Evolutionary conservation across 1,284 basidiomycete species (phyloP), one percentile per base, ranked within the genome.

Genomic region (Ustilago sp.): DNA sequence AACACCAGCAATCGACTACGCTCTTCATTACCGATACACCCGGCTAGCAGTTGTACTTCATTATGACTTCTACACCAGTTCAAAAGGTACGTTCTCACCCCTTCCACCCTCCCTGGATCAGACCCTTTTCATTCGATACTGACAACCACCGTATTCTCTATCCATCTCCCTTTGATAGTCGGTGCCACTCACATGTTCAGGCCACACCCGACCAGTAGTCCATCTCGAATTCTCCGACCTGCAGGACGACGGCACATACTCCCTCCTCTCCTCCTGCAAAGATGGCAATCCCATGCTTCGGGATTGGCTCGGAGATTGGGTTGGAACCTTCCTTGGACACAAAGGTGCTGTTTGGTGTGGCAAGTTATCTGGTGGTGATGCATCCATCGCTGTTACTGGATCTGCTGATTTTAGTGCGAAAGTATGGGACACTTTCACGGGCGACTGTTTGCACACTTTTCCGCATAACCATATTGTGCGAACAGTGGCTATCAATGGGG

Each of bases 271-370:
- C 2, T 80, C 78, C 34, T 86, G 84, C 80, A 86, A 86, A 52
- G 84, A 86, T 43, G 83, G 84, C 45, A 86, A 85, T 57, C 84
- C 84, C 0, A 86, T 86, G 84, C 77, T 81, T 43, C 59, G 77
- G 9, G 77, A 82, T 68, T 87, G 86, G 86, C 70, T 94, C 58
- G 96, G 96, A 34, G 96, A 99, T 87, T 99, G 96, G 96, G 93
- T 98, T 82, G 96, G 96, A 28, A 98, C 96, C 7, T 99, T 99
- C 87, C 89, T 98, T 17, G 95, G 89, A 87, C 96, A 99, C 88
- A 99, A 99, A 87, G 96, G 96, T 71, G 97, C 97, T 7, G 97
- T 99, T 6, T 99, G 97, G 96, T 92, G 92, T 68, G 93, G 93
- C 59, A 97, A 98, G 87, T 91, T 99, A 67, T 94, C 93, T n/a